These are phyloP conservation scores for Haplographium delicatum DNA, from an alignment of 495 filamentous ascomycete genomes.

Conservation along the genomic window DNA sequence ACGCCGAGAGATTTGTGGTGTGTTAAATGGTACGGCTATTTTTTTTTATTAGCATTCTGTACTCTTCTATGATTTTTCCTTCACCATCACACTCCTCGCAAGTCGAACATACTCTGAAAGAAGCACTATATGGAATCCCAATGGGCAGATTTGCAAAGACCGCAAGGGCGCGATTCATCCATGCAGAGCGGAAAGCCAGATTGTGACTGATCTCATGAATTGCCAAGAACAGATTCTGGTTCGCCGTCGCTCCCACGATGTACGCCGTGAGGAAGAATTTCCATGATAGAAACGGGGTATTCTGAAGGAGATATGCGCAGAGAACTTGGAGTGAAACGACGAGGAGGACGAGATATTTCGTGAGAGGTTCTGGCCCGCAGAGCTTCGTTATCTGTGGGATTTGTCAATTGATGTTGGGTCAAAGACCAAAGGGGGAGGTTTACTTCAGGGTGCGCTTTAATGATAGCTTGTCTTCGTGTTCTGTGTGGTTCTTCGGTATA, in stretches of 20 bases:
- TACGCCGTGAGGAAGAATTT: conserved; percentile 83
- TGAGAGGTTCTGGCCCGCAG: conserved; percentile 93
- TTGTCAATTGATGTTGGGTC: conserved; percentile 15
- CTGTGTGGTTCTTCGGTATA: conserved; percentile 98
- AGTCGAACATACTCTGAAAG: conserved; percentile 65
- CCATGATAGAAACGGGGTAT: conserved; percentile 77
- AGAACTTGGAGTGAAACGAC: conserved; percentile 80
- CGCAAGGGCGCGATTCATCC: conserved; percentile 79
- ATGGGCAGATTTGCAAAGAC: conserved; percentile 95
- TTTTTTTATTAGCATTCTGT: conserved; percentile 11
- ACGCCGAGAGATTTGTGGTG: conserved; percentile 99
- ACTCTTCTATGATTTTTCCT: no score
- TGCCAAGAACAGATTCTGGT: conserved; percentile 97
- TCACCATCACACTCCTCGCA: background rate
- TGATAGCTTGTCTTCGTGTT: conserved; percentile 84
- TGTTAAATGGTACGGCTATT: conserved; percentile 90
- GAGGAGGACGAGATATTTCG: conserved; percentile 83
- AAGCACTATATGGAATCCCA: conserved; percentile 91
- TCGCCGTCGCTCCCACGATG: conserved; percentile 88
- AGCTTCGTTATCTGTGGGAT: conserved; percentile 80
- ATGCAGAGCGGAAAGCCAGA: conserved; percentile 81
- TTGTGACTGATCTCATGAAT: conserved; percentile 99
- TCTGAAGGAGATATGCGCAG: conserved; percentile 73
- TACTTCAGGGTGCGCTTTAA: conserved; percentile 98
- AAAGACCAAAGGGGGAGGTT: background rate